Percentiles rank a stretch among this genome's conserved stretches.
These are phyloP conservation scores for Scenedesmus sp. DNA, from an alignment of 163 green algal species.

Conservation along the genomic window DNA sequence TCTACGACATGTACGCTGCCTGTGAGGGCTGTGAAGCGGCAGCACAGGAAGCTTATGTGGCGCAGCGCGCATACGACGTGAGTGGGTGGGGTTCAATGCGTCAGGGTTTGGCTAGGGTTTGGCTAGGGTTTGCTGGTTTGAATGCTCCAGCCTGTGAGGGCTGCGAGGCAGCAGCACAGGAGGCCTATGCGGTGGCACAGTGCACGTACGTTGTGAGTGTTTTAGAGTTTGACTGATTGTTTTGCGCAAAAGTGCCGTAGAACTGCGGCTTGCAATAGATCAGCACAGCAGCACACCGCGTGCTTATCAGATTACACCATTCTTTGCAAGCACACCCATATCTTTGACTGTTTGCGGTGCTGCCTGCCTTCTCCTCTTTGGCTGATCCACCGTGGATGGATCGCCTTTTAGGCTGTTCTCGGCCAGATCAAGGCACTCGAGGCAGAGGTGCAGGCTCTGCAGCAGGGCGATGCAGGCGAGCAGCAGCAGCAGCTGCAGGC, in stretches of 20 bases:
- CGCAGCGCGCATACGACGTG: slow-evolving; percentile 40
- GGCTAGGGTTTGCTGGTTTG: too few species aligned
- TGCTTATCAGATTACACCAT: too few species aligned
- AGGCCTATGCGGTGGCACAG: background rate
- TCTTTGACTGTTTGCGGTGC: too few species aligned
- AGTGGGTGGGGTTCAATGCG: background rate
- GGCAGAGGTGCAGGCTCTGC: background rate
- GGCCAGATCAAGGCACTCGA: slow-evolving; percentile 8
- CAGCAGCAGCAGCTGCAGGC: background rate
- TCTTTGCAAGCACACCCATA: too few species aligned
- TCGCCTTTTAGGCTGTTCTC: background rate
- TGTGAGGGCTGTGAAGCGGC: slow-evolving; percentile 57
- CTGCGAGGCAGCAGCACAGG: too few species aligned
- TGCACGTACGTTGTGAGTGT: background rate
- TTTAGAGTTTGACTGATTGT: too few species aligned
- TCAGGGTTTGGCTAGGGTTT: background rate
- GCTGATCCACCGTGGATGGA: too few species aligned
- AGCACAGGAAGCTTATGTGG: background rate
- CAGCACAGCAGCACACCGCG: too few species aligned
- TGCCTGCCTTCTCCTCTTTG: background rate
- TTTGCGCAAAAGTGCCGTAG: too few species aligned
- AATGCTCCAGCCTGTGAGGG: too few species aligned
- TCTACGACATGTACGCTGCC: slow-evolving; percentile 45
- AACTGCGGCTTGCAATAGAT: too few species aligned
- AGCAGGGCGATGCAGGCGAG: background rate